Evolutionary conservation across 257 asterid genomes (phyloP), one percentile per base, ranked within the genome.

Genomic region (Eucommia ulmoides): DNA sequence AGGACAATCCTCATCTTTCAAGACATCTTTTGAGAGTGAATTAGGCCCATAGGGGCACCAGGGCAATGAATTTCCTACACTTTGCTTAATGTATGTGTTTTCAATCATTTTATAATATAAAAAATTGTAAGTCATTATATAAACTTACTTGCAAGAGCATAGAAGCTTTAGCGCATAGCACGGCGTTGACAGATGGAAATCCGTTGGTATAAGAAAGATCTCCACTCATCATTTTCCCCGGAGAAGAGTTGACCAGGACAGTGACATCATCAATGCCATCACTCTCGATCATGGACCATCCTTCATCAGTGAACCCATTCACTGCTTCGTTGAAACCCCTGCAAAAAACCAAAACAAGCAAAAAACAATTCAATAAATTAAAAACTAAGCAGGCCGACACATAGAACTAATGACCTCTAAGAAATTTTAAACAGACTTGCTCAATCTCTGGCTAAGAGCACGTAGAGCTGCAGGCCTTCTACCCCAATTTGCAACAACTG

Each of bases 281-380:
- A 59, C 88, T 74, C 48, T 79, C 84, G 4, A 81, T 59, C 83
- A 79, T 74, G 50, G 97, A 73, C 99, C 99, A 91, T 1, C 97
- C 95, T 68, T 86, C 95, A 23, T 91, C 99, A 0, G 87, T 56
- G 76, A 91, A 86, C 57, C 99, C 84, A 35, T 77, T 91, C n/a
- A 91, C 94, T 7, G 99, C 99, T 74, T 86, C 96, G 1, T 86
- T 91, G 74, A 91, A 91, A 26, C 99, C 92, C 75, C 98, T 91
- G 78, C 58, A 66, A 22, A 18, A 22, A 5, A 22, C 23, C 41
- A 53, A 47, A 17, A 29, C 12, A 29, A 5, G 38, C 38, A 29
- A 29, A 29, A 5, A 29, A 29, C 38, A 12, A 29, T 29, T 12
- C 38, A 29, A 29, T 29, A 7, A 29, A 29, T 5, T 29, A 12